Percentiles rank a stretch among this genome's conserved stretches.
Evolutionary conservation across 2,329 filamentous ascomycete species (phyloP).

Genomic region (Talaromyces sp.): DNA sequence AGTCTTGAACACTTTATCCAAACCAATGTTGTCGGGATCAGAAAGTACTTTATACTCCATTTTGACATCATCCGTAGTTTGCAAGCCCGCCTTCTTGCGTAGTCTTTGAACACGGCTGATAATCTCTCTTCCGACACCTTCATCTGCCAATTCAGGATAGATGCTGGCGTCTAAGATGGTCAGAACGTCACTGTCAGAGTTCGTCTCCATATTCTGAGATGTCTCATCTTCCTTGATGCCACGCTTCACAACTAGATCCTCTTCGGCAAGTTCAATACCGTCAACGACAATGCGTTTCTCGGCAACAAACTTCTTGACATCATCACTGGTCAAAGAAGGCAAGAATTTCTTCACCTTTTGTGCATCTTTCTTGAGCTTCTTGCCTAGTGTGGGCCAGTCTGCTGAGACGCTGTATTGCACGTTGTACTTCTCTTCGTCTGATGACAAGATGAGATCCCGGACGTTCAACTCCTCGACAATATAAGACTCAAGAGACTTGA

Average conservation of each 20-base stretch:
- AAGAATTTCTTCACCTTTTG: conserved; percentile 86
- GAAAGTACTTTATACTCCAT: conserved; percentile 84
- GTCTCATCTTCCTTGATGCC: conserved; percentile 67
- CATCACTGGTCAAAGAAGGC: conserved; percentile 68
- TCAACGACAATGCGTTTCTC: conserved; percentile 74
- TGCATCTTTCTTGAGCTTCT: conserved; percentile 96
- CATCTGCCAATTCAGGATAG: conserved; percentile 78
- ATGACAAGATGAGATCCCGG: conserved; percentile 74
- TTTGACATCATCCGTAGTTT: conserved; percentile 87
- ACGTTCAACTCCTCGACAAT: conserved; percentile 90
- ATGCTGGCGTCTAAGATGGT: conserved; percentile 80
- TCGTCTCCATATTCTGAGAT: conserved; percentile 73
- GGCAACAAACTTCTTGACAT: conserved; percentile 73
- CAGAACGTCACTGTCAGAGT: conserved; percentile 83
- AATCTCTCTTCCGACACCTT: conserved; percentile 85
- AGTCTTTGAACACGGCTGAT: conserved; percentile 88
- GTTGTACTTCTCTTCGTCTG: conserved; percentile 84
- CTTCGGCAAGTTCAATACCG: conserved; percentile 74
- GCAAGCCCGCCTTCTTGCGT: conserved; percentile 86
- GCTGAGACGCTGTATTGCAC: conserved; percentile 86
- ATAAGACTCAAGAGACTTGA: conserved; percentile 80
- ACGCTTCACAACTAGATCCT: conserved; percentile 77
- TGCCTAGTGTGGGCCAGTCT: conserved; percentile 90
- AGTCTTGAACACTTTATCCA: conserved; percentile 63
- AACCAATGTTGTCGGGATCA: conserved; percentile 70